Evolutionary conservation across 2,329 filamentous ascomycete species (phyloP).

Genomic region (Aspergillus terreus): DNA sequence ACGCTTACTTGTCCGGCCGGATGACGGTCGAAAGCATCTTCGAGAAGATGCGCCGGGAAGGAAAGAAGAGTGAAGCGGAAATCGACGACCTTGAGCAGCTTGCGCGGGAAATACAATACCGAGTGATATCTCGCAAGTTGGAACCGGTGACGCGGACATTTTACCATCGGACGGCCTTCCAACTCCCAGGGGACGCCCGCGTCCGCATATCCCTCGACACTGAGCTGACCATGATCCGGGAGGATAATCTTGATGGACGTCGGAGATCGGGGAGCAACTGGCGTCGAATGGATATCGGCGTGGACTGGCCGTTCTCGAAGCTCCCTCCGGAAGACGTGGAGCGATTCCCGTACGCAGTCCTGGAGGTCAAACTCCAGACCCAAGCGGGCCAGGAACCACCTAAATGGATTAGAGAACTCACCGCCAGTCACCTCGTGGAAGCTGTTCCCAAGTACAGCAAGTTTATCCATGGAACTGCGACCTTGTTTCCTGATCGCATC

Average conservation of each 20-base stretch:
- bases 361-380: conserved; percentile 97
- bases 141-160: conserved; percentile 90
- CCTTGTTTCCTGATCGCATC: conserved; percentile 81
- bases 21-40: conserved; percentile 86
- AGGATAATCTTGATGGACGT: conserved; percentile 87
- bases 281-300: conserved; percentile 94
- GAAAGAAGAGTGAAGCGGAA: conserved; percentile 87
- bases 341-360: conserved; percentile 89
- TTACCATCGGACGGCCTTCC: conserved; percentile 97
- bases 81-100: conserved; percentile 86
- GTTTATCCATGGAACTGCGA: conserved; percentile 93
- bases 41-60: conserved; percentile 91
- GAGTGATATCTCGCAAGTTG: conserved; percentile 80
- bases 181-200: conserved; percentile 90
- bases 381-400: conserved; percentile 92
- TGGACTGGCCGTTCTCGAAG: conserved; percentile 91
- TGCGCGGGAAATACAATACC: conserved; percentile 90
- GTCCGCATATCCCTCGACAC: conserved; percentile 97
- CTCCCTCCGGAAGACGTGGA: conserved; percentile 80
- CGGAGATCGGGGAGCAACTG: conserved; percentile 80
- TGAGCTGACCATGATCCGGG: conserved; percentile 88
- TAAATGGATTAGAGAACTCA: conserved; percentile 93
- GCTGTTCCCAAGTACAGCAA: conserved; percentile 99
- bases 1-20: conserved; percentile 79
- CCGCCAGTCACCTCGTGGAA: conserved; percentile 89